Evolutionary conservation across 768 basidiomycete species (phyloP).

Genomic region (Rhizopogon salebrosus): DNA sequence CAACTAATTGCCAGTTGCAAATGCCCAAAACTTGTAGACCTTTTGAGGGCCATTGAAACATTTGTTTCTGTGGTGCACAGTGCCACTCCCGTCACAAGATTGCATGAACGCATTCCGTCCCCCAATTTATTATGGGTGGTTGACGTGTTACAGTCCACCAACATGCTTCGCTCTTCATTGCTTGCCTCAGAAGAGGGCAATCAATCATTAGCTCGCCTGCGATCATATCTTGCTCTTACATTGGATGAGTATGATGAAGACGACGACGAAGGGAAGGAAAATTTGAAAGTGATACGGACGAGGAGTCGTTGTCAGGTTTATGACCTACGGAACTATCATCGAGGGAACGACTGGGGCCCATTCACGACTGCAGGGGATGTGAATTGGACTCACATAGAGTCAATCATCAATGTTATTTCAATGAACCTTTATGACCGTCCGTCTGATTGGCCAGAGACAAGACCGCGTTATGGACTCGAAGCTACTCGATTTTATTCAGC

Average conservation of each 20-base stretch:
- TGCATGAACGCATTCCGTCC: constrained; percentile 26
- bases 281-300: constrained; percentile 32
- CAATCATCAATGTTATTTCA: constrained; percentile 49
- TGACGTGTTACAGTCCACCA: constrained; percentile 33
- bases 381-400: constrained; percentile 63
- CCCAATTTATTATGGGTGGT: constrained; percentile 44
- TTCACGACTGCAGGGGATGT: constrained; percentile 37
- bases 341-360: constrained; percentile 55
- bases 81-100: constrained; percentile 23
- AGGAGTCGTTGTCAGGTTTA: constrained; percentile 57
- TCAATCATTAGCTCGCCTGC: constrained; percentile 39
- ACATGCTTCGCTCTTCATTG: constrained; percentile 25
- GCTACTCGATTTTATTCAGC: constrained; percentile 52
- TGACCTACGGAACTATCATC: constrained; percentile 54
- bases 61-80: constrained; percentile 38
- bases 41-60: constrained; percentile 30
- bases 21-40: constrained; percentile 21
- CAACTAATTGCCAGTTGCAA: constrained; percentile 23
- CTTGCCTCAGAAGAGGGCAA: constrained; percentile 8
- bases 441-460: constrained; percentile 27
- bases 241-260: constrained; percentile 30
- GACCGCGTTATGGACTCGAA: constrained; percentile 48
- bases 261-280: constrained; percentile 17
- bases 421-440: constrained; percentile 48
- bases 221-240: constrained; percentile 44